Evolutionary conservation across 2,329 filamentous ascomycete species (phyloP).

Genomic region (Thelonectria rubi): DNA sequence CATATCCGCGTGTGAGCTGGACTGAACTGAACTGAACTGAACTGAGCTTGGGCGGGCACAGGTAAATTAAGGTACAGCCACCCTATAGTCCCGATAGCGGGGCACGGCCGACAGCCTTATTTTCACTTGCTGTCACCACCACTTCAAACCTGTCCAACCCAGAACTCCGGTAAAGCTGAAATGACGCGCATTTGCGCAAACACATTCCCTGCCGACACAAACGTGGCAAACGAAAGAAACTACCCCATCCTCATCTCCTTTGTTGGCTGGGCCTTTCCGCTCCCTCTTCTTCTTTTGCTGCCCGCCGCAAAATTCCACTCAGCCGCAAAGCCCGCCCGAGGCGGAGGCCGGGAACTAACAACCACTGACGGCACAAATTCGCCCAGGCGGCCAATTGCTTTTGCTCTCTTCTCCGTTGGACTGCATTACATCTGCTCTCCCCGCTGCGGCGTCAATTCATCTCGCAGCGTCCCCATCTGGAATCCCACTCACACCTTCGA

Average conservation of each 20-base stretch:
- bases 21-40: background rate
- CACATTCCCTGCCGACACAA: background rate
- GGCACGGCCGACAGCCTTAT: background rate
- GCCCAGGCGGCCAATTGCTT: too few relatives aligned
- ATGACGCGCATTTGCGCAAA: background rate
- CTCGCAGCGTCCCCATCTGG: too few relatives aligned
- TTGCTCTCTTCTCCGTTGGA: background rate
- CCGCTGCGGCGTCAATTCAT: too few relatives aligned
- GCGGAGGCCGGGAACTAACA: conserved; percentile 1
- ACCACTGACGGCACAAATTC: background rate
- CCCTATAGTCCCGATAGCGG: background rate
- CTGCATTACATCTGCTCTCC: too few relatives aligned
- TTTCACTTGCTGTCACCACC: background rate
- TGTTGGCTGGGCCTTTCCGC: background rate
- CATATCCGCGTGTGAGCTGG: conserved; percentile 4
- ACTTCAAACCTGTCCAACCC: background rate
- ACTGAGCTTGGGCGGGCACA: background rate
- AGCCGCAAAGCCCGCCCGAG: conserved; percentile 19
- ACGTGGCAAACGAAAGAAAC: too few relatives aligned
- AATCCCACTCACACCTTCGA: background rate
- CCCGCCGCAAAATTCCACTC: too few relatives aligned
- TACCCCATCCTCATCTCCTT: background rate
- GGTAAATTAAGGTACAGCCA: background rate
- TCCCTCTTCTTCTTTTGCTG: too few relatives aligned
- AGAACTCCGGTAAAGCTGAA: background rate